These are phyloP conservation scores for Xylaria sp. DNA, from an alignment of 2,329 filamentous ascomycete species.

Conservation along the genomic window DNA sequence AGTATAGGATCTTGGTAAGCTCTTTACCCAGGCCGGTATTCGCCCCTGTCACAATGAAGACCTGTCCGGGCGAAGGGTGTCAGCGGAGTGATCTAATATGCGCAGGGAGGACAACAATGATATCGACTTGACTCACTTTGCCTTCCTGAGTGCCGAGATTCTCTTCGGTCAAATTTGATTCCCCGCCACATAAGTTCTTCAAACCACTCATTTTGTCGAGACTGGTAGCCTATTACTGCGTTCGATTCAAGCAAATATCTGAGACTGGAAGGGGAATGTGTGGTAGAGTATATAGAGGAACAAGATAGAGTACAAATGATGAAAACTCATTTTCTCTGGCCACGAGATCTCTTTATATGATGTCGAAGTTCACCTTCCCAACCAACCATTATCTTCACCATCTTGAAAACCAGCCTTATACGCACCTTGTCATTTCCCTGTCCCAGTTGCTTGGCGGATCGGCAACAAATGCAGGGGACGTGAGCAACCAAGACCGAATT, in stretches of 20 bases:
- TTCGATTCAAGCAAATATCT: background rate
- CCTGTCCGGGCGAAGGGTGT: conserved; percentile 10
- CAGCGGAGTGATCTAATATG: background rate
- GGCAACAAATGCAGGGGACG: conserved; percentile 23
- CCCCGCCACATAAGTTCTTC: conserved; percentile 16
- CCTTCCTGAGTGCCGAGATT: conserved; percentile 16
- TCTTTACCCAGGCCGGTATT: conserved; percentile 32
- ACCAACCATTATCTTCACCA: background rate
- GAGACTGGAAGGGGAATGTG: background rate
- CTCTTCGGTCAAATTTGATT: conserved; percentile 13
- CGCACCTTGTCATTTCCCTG: background rate
- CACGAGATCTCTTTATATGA: conserved; percentile 17
- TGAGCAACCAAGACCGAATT: conserved; percentile 14
- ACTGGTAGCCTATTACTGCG: background rate
- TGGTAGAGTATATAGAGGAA: no score
- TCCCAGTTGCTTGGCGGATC: background rate
- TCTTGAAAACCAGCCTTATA: conserved; percentile 2
- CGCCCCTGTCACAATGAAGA: conserved; percentile 35
- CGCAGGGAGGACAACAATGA: background rate
- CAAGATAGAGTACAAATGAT: no score
- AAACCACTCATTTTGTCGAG: conserved; percentile 6
- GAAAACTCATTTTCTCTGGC: background rate
- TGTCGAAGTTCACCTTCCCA: background rate
- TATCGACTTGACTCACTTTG: conserved; percentile 16
- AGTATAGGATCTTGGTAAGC: conserved; percentile 31